phyloP scores from a whole-genome alignment of 768 basidiomycete species.

The Hypholoma sublateritium region DNA sequence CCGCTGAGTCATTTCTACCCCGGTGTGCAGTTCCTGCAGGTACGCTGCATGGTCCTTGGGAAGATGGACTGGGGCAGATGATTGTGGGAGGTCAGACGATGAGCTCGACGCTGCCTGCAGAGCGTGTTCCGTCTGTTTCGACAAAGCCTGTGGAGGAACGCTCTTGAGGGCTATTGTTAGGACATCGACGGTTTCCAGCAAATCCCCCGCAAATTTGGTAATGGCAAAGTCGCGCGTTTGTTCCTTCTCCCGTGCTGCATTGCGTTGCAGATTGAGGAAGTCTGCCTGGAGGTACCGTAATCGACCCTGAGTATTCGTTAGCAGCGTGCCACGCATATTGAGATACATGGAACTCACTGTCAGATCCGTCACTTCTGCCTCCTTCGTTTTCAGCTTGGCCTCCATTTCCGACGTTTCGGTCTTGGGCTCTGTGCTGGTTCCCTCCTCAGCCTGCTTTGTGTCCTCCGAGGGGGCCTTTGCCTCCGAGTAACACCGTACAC shows the following conservation, averaged over 20 bases:
- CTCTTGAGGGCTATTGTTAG: slow-evolving; percentile 83
- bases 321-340: slow-evolving; percentile 8
- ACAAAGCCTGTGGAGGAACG: slow-evolving; percentile 55
- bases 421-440: slow-evolving; percentile 26
- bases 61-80: slow-evolving; percentile 30
- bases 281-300: slow-evolving; percentile 93
- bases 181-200: slow-evolving; percentile 90
- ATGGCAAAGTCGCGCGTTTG: slow-evolving; percentile 95
- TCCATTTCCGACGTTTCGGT: slow-evolving; percentile 30
- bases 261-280: slow-evolving; percentile 92
- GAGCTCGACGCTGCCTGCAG: too few relatives aligned
- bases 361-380: slow-evolving; percentile 79
- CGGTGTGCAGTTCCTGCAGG: slow-evolving; percentile 73
- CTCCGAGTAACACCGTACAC: slow-evolving; percentile 60
- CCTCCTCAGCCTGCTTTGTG: slow-evolving; percentile 25
- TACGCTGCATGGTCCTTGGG: slow-evolving; percentile 59
- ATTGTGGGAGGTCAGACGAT: slow-evolving; percentile 23
- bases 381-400: slow-evolving; percentile 77
- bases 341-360: slow-evolving; percentile 52
- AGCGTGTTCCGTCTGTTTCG: slow-evolving; percentile 3
- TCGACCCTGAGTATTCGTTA: slow-evolving; percentile 57
- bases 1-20: slow-evolving; percentile 91
- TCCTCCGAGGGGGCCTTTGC: slow-evolving; percentile 38
- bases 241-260: slow-evolving; percentile 86
- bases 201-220: slow-evolving; percentile 84